Evolutionary conservation across 768 basidiomycete genomes (phyloP).

Genomic region (Rhodotorula diobovata): DNA sequence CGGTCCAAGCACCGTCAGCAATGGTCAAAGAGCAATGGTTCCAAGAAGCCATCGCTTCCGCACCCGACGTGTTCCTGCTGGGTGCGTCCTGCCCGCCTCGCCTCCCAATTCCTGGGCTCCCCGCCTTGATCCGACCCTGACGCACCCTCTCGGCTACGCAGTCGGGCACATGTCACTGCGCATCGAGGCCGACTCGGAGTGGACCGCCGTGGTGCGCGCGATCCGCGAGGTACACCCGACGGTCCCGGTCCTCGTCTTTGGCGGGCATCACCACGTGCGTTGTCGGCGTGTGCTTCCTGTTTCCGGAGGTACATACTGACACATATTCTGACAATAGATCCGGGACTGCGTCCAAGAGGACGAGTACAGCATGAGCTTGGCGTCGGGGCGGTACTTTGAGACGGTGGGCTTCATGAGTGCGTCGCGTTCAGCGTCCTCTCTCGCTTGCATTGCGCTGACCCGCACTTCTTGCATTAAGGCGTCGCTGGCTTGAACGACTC

Average conservation of each 20-base stretch:
- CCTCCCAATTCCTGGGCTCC: background rate
- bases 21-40: conserved; percentile 86
- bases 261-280: conserved; percentile 53
- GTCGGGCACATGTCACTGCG: conserved; percentile 70
- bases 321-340: conserved; percentile 50
- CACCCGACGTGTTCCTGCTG: conserved; percentile 76
- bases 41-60: conserved; percentile 66
- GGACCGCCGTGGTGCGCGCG: conserved; percentile 67
- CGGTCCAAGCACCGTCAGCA: conserved; percentile 65
- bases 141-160: background rate
- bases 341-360: conserved; percentile 73
- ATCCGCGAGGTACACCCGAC: conserved; percentile 65
- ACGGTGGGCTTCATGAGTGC: conserved; percentile 77
- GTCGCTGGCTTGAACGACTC: conserved; percentile 53
- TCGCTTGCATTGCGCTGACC: background rate
- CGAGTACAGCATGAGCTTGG: conserved; percentile 69
- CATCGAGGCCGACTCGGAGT: conserved; percentile 55
- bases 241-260: conserved; percentile 79
- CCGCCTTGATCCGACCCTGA: background rate
- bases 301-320: no score
- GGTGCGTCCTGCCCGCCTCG: conserved; percentile 55
- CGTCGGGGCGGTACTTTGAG: conserved; percentile 87
- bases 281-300: no score
- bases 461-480: background rate
- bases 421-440: background rate